Conservation (phyloP, 169 alveolate species). For the Besnoitia besnoiti region DNA sequence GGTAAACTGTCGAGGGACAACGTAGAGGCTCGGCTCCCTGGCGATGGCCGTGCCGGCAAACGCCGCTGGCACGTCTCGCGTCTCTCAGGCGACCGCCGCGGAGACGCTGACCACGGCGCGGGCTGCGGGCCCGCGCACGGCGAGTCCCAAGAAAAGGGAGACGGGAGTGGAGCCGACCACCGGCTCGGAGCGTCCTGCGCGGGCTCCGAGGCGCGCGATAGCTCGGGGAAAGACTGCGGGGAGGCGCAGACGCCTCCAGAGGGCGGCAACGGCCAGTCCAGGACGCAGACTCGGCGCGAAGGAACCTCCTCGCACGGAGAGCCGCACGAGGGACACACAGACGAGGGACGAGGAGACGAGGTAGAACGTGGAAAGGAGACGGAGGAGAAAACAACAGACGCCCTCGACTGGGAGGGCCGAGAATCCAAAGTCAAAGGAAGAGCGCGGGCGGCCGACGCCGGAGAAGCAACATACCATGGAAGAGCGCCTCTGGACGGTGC, state of each 20-base stretch:
- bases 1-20: not conserved
- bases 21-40: not conserved
- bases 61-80: too few relatives aligned
- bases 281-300: not conserved
- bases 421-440: too few relatives aligned
- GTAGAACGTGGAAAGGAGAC: not conserved
- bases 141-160: not conserved
- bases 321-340: too few relatives aligned
- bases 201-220: too few relatives aligned
- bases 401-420: not conserved
- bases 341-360: not conserved
- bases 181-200: not conserved
- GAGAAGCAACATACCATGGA: too few relatives aligned
- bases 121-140: not conserved
- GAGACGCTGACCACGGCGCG: too few relatives aligned
- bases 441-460: too few relatives aligned
- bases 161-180: not conserved
- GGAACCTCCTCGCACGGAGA: too few relatives aligned
- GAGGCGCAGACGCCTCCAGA: not conserved
- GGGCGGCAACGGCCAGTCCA: constrained; percentile 5
- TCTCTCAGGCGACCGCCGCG: too few relatives aligned
- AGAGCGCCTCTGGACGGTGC: too few relatives aligned
- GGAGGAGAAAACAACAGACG: not conserved
- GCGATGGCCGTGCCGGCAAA: too few relatives aligned
- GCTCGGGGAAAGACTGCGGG: too few relatives aligned